These are phyloP conservation scores for Xylaria sp. DNA, from an alignment of 2,329 filamentous ascomycete genomes.

Conservation along the genomic window DNA sequence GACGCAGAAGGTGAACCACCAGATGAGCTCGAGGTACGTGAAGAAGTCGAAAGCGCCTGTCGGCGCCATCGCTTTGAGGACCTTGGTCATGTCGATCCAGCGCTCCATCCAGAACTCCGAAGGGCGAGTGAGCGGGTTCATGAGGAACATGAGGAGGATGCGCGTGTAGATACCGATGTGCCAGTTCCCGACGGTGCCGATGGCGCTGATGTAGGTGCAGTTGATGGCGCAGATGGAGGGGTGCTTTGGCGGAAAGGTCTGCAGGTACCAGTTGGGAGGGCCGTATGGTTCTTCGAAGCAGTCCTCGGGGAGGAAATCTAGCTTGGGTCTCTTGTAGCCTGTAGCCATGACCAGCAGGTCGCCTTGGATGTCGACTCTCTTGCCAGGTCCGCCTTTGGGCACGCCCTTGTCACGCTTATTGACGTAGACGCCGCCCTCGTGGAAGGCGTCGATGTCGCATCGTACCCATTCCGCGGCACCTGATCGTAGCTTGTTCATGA, in stretches of 20 bases:
- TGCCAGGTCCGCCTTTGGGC: slow-evolving; percentile 75
- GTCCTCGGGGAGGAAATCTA: slow-evolving; percentile 75
- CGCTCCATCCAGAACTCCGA: slow-evolving; percentile 76
- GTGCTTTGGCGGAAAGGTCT: slow-evolving; percentile 79
- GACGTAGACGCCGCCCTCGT: slow-evolving; percentile 68
- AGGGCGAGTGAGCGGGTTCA: slow-evolving; percentile 77
- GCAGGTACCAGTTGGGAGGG: slow-evolving; percentile 87
- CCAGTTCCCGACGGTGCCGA: slow-evolving; percentile 84
- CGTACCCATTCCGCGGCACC: slow-evolving; percentile 80
- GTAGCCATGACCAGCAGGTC: slow-evolving; percentile 86
- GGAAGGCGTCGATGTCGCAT: slow-evolving; percentile 75
- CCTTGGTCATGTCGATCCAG: slow-evolving; percentile 84
- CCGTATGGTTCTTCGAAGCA: slow-evolving; percentile 75
- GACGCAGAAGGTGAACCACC: slow-evolving; percentile 84
- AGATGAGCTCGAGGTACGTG: slow-evolving; percentile 82
- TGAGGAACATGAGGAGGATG: slow-evolving; percentile 83
- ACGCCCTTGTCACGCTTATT: slow-evolving; percentile 75
- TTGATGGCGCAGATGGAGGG: slow-evolving; percentile 81
- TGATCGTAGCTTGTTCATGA: slow-evolving; percentile 75
- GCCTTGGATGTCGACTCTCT: slow-evolving; percentile 67
- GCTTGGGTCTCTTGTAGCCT: slow-evolving; percentile 75
- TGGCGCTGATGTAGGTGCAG: slow-evolving; percentile 78
- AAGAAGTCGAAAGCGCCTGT: slow-evolving; percentile 87
- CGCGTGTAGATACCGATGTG: slow-evolving; percentile 90
- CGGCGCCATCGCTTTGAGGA: slow-evolving; percentile 72